Percentiles rank a stretch among this genome's conserved stretches.
Conservation (phyloP, 2,329 filamentous ascomycete species). For the Phaeosphaeriaceae sp. region DNA sequence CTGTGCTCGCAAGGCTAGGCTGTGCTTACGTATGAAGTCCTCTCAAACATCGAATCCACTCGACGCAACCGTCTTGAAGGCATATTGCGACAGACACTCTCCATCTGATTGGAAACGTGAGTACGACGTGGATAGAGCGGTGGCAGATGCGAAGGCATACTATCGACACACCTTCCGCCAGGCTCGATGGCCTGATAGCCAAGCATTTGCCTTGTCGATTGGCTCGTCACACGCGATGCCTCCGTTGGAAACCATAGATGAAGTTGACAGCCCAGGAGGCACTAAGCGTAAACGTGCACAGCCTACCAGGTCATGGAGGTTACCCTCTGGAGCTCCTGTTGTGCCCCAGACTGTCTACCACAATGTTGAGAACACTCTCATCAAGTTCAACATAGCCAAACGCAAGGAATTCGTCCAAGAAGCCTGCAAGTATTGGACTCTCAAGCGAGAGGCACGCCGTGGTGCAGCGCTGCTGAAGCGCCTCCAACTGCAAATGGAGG, state of each 20-base stretch:
- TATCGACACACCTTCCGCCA: constrained; percentile 90
- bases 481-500: constrained; percentile 91
- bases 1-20: constrained; percentile 83
- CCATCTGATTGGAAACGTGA: constrained; percentile 87
- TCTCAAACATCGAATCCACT: constrained; percentile 78
- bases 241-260: constrained; percentile 58
- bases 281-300: constrained; percentile 65
- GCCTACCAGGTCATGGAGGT: constrained; percentile 78
- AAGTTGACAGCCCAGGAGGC: constrained; percentile 57
- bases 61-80: constrained; percentile 84
- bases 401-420: constrained; percentile 92
- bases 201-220: constrained; percentile 79
- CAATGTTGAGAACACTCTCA: constrained; percentile 81
- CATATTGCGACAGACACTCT: constrained; percentile 95
- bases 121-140: constrained; percentile 80
- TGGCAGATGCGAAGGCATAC: constrained; percentile 82
- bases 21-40: constrained; percentile 97
- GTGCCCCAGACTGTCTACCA: constrained; percentile 89
- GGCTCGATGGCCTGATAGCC: constrained; percentile 89
- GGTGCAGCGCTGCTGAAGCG: constrained; percentile 92
- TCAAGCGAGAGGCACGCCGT: constrained; percentile 90
- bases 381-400: constrained; percentile 82
- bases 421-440: constrained; percentile 95
- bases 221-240: constrained; percentile 69
- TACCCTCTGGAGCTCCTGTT: constrained; percentile 92